A percentile compares a stretch with the other conserved stretches of the same genome.
Evolutionary conservation across 2,329 filamentous ascomycete species (phyloP).

Genomic region (Aspergillus arachidicola): DNA sequence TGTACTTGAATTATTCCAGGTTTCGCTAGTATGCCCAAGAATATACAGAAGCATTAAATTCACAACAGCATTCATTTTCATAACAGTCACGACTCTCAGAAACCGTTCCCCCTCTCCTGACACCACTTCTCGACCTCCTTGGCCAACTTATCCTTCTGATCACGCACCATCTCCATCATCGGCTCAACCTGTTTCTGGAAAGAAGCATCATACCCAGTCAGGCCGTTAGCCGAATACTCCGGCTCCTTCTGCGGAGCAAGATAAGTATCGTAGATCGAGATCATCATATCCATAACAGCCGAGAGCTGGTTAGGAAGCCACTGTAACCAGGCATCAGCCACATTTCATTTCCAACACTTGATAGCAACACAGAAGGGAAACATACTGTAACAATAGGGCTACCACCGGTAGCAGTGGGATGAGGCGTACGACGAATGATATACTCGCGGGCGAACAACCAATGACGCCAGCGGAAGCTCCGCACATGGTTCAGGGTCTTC

Average conservation of each 20-base stretch:
- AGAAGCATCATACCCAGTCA: conserved; percentile 24
- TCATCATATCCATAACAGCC: conserved; percentile 53
- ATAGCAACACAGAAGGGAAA: background rate
- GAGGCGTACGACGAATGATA: conserved; percentile 48
- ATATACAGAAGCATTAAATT: background rate
- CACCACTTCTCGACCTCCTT: conserved; percentile 51
- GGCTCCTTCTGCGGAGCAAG: conserved; percentile 36
- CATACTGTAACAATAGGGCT: conserved; percentile 52
- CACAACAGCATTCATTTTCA: background rate
- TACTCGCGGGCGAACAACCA: conserved; percentile 54
- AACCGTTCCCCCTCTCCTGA: conserved; percentile 44
- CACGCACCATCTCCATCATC: conserved; percentile 40
- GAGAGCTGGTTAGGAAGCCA: conserved; percentile 53
- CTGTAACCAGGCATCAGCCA: conserved; percentile 23
- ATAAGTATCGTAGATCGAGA: conserved; percentile 46
- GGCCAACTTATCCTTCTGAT: conserved; percentile 37
- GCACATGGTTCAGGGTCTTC: conserved; percentile 50
- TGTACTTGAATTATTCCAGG: background rate
- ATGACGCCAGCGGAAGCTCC: conserved; percentile 54
- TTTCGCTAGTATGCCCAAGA: background rate
- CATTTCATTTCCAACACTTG: background rate
- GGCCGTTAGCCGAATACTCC: conserved; percentile 24
- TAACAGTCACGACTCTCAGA: conserved; percentile 15
- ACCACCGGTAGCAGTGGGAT: conserved; percentile 52
- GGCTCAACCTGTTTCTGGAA: conserved; percentile 42